phyloP scores from a whole-genome alignment of 106 monocot genomes.

The Xerophyta viscosa region DNA sequence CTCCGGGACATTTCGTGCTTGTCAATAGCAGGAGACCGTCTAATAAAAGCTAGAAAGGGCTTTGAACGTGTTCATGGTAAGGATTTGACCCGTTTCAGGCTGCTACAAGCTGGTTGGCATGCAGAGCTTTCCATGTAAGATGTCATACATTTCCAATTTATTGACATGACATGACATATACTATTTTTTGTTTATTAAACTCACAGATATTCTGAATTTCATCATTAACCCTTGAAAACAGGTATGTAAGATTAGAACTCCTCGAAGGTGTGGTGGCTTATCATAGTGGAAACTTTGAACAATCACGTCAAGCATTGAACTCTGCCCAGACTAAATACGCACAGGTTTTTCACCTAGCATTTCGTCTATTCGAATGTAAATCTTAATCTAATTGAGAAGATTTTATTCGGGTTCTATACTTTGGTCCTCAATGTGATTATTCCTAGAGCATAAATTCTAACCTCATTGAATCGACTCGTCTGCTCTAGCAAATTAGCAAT shows the following conservation, averaged over 20 bases:
- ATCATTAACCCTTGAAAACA: constrained; percentile 19
- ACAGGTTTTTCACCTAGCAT: constrained; percentile 36
- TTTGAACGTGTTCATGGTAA: constrained; percentile 88
- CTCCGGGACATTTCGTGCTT: constrained; percentile 79
- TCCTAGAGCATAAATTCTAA: too few relatives aligned
- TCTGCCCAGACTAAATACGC: constrained; percentile 72
- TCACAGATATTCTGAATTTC: too few relatives aligned
- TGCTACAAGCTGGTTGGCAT: constrained; percentile 66
- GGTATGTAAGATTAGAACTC: constrained; percentile 84
- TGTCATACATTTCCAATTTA: not conserved
- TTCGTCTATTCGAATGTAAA: too few relatives aligned
- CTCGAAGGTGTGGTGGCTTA: constrained; percentile 95
- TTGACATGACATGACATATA: too few relatives aligned
- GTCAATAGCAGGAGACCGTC: constrained; percentile 66
- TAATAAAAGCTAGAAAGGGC: constrained; percentile 75
- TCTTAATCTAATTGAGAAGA: too few relatives aligned
- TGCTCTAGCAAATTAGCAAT: too few relatives aligned
- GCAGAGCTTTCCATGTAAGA: constrained; percentile 87
- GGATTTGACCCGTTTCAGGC: constrained; percentile 62
- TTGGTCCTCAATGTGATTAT: too few relatives aligned
- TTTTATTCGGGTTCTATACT: too few relatives aligned
- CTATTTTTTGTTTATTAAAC: too few relatives aligned
- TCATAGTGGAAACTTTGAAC: constrained; percentile 55
- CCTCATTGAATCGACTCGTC: too few relatives aligned
- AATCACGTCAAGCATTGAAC: constrained; percentile 49